phyloP scores from a whole-genome alignment of 2,329 filamentous ascomycete genomes.

The Xylaria sp. region DNA sequence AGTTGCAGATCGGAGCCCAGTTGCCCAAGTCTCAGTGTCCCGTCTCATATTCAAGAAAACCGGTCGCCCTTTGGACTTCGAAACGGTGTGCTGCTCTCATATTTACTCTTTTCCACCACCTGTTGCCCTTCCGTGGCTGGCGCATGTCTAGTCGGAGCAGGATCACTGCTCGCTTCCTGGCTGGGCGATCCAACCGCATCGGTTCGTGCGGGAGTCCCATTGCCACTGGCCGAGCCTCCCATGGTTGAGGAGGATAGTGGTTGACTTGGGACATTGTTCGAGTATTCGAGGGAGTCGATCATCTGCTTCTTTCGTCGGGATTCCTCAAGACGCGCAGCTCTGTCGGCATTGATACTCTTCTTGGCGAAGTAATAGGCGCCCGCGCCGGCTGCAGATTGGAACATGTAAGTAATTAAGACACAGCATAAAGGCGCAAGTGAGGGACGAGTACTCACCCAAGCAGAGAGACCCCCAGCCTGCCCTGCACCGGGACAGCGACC shows the following conservation, averaged over 20 bases:
- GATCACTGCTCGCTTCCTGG: constrained; percentile 73
- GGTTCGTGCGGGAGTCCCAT: constrained; percentile 58
- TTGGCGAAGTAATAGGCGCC: constrained; percentile 97
- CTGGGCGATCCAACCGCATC: constrained; percentile 66
- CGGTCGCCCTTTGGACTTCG: constrained; percentile 82
- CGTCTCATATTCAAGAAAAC: constrained; percentile 63
- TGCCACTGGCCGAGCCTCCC: constrained; percentile 41
- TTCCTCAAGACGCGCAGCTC: constrained; percentile 70
- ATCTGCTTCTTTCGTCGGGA: constrained; percentile 65
- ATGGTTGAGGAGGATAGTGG: constrained; percentile 41
- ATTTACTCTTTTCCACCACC: constrained; percentile 81
- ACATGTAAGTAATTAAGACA: constrained; percentile 17
- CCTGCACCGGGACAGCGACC: constrained; percentile 51
- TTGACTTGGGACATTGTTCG: constrained; percentile 40
- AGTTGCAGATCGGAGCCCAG: constrained; percentile 9
- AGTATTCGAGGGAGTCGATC: constrained; percentile 57
- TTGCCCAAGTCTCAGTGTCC: constrained; percentile 1
- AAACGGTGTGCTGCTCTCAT: constrained; percentile 78
- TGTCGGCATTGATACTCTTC: constrained; percentile 88
- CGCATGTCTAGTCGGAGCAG: constrained; percentile 83
- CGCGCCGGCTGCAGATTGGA: constrained; percentile 67
- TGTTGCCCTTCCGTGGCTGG: constrained; percentile 70
- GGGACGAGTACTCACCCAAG: constrained; percentile 60
- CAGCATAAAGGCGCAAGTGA: background rate
- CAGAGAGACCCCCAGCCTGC: constrained; percentile 91